Percentiles rank a stretch among this genome's conserved stretches.
phyloP scores from a whole-genome alignment of 306 rosid genomes.

The Medicago arabica region DNA sequence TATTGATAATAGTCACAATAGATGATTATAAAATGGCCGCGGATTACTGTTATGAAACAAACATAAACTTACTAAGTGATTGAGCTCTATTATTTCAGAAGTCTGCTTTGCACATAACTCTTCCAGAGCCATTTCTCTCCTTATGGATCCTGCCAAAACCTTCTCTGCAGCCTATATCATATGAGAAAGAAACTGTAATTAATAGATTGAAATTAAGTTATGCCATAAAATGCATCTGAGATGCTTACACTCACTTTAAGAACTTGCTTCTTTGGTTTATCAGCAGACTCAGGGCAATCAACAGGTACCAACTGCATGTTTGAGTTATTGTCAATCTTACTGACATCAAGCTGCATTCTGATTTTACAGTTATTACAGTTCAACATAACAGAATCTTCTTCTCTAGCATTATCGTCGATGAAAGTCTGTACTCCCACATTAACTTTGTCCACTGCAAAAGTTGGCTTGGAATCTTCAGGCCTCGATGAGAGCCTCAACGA shows the following conservation, averaged over 20 bases:
- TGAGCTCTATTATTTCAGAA: slow-evolving; percentile 77
- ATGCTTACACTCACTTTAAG: slow-evolving; percentile 67
- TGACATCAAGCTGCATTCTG: slow-evolving; percentile 57
- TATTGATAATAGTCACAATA: slow-evolving; percentile 43
- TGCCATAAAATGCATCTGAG: slow-evolving; percentile 37
- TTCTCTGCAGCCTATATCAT: slow-evolving; percentile 75
- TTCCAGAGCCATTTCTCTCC: slow-evolving; percentile 95
- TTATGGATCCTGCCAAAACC: slow-evolving; percentile 89
- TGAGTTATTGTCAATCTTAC: slow-evolving; percentile 54
- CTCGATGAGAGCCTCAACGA: slow-evolving; percentile 64
- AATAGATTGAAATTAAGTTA: slow-evolving; percentile 27
- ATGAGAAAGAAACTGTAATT: slow-evolving; percentile 30
- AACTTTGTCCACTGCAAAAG: slow-evolving; percentile 58
- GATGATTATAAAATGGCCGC: slow-evolving; percentile 19
- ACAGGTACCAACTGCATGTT: slow-evolving; percentile 63
- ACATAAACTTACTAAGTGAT: slow-evolving; percentile 71
- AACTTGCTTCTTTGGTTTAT: slow-evolving; percentile 69
- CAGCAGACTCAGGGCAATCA: slow-evolving; percentile 62
- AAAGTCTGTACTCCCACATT: slow-evolving; percentile 74
- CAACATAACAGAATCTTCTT: slow-evolving; percentile 54
- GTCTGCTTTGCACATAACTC: slow-evolving; percentile 77
- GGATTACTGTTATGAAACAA: slow-evolving; percentile 13
- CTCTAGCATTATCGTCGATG: slow-evolving; percentile 35
- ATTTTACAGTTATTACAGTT: slow-evolving; percentile 65
- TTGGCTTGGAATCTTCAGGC: slow-evolving; percentile 54